A percentile compares a stretch with the other conserved stretches of the same genome.
Evolutionary conservation across 2,329 filamentous ascomycete species (phyloP).

Genomic region (Alternaria dauci): DNA sequence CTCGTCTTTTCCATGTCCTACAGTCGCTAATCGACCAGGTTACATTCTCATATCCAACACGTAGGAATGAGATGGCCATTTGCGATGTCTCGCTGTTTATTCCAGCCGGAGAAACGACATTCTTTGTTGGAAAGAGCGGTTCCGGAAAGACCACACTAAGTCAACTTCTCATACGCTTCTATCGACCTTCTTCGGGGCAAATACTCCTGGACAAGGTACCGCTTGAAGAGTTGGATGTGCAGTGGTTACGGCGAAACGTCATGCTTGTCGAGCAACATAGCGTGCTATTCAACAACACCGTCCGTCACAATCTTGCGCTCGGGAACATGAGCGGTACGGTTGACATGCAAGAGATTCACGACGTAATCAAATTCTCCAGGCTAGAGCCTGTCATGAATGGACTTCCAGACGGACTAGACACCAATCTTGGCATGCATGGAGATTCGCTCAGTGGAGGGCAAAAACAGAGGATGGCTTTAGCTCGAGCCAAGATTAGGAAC

Average conservation of each 20-base stretch:
- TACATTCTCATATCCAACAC: conserved; percentile 82
- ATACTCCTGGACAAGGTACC: conserved; percentile 73
- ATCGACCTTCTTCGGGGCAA: conserved; percentile 69
- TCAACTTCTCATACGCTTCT: conserved; percentile 81
- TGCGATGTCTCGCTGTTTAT: conserved; percentile 72
- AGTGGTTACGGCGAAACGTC: conserved; percentile 80
- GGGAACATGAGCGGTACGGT: conserved; percentile 65
- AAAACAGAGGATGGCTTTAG: conserved; percentile 80
- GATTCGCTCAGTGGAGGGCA: conserved; percentile 83
- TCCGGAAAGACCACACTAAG: conserved; percentile 92
- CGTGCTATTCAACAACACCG: conserved; percentile 80
- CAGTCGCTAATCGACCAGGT: conserved; percentile 62
- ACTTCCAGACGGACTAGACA: conserved; percentile 76
- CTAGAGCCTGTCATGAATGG: conserved; percentile 72
- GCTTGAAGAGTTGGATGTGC: conserved; percentile 67
- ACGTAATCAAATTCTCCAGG: conserved; percentile 72
- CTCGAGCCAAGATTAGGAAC: conserved; percentile 78
- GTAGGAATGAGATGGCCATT: conserved; percentile 68
- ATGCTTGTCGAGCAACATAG: conserved; percentile 85
- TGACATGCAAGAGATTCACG: conserved; percentile 63
- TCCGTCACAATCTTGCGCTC: conserved; percentile 80
- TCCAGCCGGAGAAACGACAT: conserved; percentile 74
- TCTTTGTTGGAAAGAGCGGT: conserved; percentile 85
- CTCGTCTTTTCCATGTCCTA: neutral
- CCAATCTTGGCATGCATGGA: conserved; percentile 73